Evolutionary conservation across 2,329 filamentous ascomycete species (phyloP).

Genomic region (Delphinella strobiligena): DNA sequence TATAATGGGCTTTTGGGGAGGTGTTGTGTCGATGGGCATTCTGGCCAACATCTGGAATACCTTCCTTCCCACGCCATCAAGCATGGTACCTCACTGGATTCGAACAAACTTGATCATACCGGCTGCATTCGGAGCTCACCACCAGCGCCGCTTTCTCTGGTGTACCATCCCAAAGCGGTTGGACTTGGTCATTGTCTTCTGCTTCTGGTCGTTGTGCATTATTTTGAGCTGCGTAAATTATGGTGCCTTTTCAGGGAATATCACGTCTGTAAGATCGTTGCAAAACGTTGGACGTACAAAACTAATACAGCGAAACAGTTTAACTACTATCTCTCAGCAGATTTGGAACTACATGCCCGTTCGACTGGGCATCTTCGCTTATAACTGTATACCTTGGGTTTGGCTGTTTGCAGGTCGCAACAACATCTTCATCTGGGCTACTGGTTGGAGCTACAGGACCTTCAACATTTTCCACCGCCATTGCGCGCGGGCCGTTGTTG

Average conservation of each 20-base stretch:
- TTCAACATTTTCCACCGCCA: constrained; percentile 59
- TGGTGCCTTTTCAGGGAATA: not conserved
- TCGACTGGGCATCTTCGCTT: constrained; percentile 51
- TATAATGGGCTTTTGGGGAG: not conserved
- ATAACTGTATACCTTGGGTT: constrained; percentile 51
- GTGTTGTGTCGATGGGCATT: not conserved
- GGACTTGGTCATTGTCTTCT: constrained; percentile 30
- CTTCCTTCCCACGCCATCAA: not conserved
- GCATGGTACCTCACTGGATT: constrained; percentile 15
- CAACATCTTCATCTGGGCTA: constrained; percentile 53
- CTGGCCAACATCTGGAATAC: not conserved
- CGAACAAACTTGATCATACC: constrained; percentile 30
- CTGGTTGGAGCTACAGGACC: constrained; percentile 55
- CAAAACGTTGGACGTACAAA: too few species aligned
- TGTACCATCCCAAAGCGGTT: constrained; percentile 37
- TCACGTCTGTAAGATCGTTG: not conserved
- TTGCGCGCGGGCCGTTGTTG: constrained; percentile 49
- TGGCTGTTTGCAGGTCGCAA: constrained; percentile 59
- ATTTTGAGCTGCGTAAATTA: not conserved
- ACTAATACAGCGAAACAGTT: too few species aligned
- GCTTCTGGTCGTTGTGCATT: not conserved
- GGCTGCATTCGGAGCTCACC: constrained; percentile 29
- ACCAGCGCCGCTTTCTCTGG: constrained; percentile 29
- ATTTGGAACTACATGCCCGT: constrained; percentile 47
- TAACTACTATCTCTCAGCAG: constrained; percentile 23